A percentile compares a stretch with the other conserved stretches of the same genome.
These are phyloP conservation scores for Lycium barbarum DNA, from an alignment of 257 asterid genomes.

Conservation along the genomic window DNA sequence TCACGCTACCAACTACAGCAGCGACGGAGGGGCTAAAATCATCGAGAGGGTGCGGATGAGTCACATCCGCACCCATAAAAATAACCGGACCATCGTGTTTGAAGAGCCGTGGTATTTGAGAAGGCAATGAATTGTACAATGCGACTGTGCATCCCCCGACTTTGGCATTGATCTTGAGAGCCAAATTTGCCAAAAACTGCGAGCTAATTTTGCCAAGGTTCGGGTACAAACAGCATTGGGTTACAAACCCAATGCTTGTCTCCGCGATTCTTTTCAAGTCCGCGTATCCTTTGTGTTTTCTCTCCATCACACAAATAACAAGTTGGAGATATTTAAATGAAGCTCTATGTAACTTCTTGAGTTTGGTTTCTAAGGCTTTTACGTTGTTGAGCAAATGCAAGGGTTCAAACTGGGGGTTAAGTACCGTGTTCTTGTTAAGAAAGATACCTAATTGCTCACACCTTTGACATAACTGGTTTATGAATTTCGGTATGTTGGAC, in stretches of 20 bases:
- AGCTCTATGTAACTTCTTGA: constrained; percentile 63
- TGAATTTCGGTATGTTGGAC: constrained; percentile 67
- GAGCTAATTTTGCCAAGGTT: constrained; percentile 71
- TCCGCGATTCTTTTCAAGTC: constrained; percentile 93
- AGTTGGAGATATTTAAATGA: constrained; percentile 74
- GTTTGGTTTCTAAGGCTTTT: constrained; percentile 72
- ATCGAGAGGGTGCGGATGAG: constrained; percentile 94
- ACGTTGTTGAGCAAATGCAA: constrained; percentile 82
- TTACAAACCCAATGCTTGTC: constrained; percentile 76
- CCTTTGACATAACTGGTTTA: constrained; percentile 71
- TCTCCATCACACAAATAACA: constrained; percentile 94
- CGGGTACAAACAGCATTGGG: constrained; percentile 86
- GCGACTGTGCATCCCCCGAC: constrained; percentile 96
- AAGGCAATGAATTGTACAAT: constrained; percentile 66
- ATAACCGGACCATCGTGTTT: constrained; percentile 69
- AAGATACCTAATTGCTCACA: constrained; percentile 84
- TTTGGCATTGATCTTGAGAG: constrained; percentile 95
- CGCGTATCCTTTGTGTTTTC: constrained; percentile 90
- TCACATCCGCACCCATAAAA: constrained; percentile 97
- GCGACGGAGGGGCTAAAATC: constrained; percentile 92
- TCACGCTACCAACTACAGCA: constrained; percentile 91
- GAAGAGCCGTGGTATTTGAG: constrained; percentile 81
- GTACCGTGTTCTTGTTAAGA: constrained; percentile 58
- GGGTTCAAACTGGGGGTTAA: constrained; percentile 78
- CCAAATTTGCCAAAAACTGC: constrained; percentile 84